phyloP scores from a whole-genome alignment of 2,329 filamentous ascomycete genomes.

The Aureobasidium sp. region DNA sequence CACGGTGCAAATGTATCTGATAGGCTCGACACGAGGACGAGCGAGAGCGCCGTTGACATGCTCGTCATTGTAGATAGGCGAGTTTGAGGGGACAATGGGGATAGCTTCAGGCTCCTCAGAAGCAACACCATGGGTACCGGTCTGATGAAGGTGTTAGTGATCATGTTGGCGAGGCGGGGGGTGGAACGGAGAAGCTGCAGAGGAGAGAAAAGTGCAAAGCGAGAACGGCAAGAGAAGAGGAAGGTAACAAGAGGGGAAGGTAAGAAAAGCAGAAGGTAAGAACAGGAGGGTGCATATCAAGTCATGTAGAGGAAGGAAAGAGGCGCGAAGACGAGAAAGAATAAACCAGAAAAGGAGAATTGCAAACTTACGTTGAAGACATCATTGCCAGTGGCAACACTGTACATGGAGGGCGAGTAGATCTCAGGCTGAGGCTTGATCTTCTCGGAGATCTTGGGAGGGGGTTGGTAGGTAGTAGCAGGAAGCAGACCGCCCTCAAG shows the following conservation, averaged over 20 bases:
- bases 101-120: not conserved
- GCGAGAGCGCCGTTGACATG: not conserved
- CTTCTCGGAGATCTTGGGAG: not conserved
- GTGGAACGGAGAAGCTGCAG: not conserved
- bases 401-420: not conserved
- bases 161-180: not conserved
- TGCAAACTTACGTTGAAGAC: conserved; percentile 1
- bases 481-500: not conserved
- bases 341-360: not conserved
- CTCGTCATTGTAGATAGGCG: not conserved
- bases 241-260: no score
- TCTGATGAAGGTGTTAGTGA: no score
- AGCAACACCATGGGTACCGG: not conserved
- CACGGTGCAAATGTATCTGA: not conserved
- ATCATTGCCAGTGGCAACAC: not conserved
- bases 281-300: no score
- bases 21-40: not conserved
- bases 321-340: no score
- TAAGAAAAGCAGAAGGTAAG: no score
- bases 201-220: not conserved
- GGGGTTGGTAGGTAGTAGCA: not conserved
- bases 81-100: not conserved
- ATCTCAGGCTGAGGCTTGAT: not conserved
- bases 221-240: not conserved
- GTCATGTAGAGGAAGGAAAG: no score